phyloP scores from a whole-genome alignment of 2,329 filamentous ascomycete species.

The Cadophora sp. region DNA sequence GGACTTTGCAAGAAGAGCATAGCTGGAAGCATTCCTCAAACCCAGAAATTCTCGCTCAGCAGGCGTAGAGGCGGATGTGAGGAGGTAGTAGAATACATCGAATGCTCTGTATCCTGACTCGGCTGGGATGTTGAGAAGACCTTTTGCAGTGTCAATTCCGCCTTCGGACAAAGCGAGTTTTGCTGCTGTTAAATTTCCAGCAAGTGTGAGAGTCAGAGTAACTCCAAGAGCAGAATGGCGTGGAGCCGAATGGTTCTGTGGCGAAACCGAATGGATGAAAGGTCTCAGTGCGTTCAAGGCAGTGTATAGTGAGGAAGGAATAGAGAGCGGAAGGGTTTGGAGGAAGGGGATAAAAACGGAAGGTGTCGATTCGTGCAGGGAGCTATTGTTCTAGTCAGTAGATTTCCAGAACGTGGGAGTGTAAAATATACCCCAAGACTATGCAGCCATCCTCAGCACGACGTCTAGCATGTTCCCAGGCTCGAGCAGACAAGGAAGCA shows the following conservation, averaged over 20 bases:
- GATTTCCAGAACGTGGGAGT: not conserved
- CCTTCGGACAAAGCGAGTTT: constrained; percentile 82
- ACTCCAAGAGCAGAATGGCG: constrained; percentile 83
- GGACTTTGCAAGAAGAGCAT: constrained; percentile 80
- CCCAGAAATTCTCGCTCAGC: constrained; percentile 89
- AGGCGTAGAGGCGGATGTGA: constrained; percentile 88
- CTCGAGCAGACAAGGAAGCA: constrained; percentile 75
- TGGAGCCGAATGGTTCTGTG: constrained; percentile 84
- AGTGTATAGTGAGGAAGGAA: constrained; percentile 78
- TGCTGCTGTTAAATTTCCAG: constrained; percentile 79
- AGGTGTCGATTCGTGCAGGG: constrained; percentile 86
- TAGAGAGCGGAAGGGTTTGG: constrained; percentile 77
- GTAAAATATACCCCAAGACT: constrained; percentile 73
- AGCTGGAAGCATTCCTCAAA: constrained; percentile 77
- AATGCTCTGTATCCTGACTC: constrained; percentile 89
- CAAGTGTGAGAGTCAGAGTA: constrained; percentile 80
- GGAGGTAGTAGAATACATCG: constrained; percentile 96
- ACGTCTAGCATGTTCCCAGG: constrained; percentile 95
- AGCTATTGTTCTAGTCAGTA: constrained; percentile 58
- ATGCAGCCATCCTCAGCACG: constrained; percentile 96
- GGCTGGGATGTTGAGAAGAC: constrained; percentile 79
- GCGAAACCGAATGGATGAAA: constrained; percentile 86
- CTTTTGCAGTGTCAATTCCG: constrained; percentile 83
- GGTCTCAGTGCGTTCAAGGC: constrained; percentile 83
- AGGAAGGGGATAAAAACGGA: constrained; percentile 85